phyloP scores from a whole-genome alignment of 176 grass and related monocot genomes.

The Dactylis glomerata region DNA sequence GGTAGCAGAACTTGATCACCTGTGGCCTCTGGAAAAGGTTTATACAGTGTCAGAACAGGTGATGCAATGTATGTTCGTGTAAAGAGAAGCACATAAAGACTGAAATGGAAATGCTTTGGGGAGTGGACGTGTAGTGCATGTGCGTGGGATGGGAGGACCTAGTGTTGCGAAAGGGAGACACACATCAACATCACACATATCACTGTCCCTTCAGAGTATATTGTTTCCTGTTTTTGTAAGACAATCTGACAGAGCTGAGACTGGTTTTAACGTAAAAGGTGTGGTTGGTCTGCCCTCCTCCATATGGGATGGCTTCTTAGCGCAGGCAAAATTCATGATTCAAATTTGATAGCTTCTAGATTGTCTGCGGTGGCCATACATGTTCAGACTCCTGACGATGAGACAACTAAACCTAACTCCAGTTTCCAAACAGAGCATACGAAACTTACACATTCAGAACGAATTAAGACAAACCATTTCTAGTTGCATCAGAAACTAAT shows the following conservation, averaged over 20 bases:
- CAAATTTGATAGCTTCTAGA: not conserved
- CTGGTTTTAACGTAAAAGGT: not conserved
- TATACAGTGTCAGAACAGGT: conserved; percentile 13
- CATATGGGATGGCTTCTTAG: not conserved
- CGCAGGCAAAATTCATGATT: not conserved
- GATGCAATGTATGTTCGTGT: conserved; percentile 2
- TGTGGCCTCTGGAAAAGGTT: conserved; percentile 36
- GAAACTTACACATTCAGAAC: not conserved
- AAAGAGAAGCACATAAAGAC: not conserved
- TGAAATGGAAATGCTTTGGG: conserved; percentile 23
- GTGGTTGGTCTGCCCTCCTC: not conserved
- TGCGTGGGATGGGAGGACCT: not conserved
- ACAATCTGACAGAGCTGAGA: not conserved
- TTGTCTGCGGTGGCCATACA: not conserved
- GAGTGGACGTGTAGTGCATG: not conserved
- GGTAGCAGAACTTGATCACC: conserved; percentile 47
- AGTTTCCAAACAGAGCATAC: not conserved
- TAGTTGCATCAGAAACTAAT: not conserved
- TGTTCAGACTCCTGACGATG: not conserved
- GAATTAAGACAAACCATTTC: not conserved
- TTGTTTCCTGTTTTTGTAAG: not conserved
- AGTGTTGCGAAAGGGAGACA: not conserved
- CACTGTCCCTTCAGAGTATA: not conserved
- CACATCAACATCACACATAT: conserved; percentile 2
- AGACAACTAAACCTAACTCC: not conserved